These are phyloP conservation scores for Phaeosphaeriaceae sp. DNA, from an alignment of 2,329 filamentous ascomycete genomes.

Conservation along the genomic window DNA sequence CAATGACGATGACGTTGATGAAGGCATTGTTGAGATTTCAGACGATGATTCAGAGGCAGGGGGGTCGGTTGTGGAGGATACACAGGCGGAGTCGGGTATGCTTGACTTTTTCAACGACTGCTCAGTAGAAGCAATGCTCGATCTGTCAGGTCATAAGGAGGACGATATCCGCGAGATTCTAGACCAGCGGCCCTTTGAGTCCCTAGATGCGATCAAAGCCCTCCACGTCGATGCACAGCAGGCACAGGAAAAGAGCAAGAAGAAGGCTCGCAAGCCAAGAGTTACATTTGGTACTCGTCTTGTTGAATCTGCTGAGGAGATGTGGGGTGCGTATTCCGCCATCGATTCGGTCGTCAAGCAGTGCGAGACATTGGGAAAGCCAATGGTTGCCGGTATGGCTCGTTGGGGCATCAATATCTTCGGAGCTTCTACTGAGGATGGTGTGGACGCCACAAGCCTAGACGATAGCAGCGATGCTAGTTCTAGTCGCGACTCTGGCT, in stretches of 20 bases:
- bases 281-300: constrained; percentile 69
- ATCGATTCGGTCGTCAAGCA: constrained; percentile 81
- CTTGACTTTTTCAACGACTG: constrained; percentile 85
- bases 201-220: constrained; percentile 68
- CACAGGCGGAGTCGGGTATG: constrained; percentile 61
- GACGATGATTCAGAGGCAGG: constrained; percentile 55
- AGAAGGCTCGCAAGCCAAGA: constrained; percentile 48
- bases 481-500: constrained; percentile 67
- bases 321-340: constrained; percentile 79
- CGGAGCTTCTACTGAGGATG: constrained; percentile 64
- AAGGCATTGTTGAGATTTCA: constrained; percentile 44
- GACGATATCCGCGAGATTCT: constrained; percentile 73
- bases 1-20: constrained; percentile 37
- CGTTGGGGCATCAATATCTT: constrained; percentile 72
- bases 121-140: constrained; percentile 75
- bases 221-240: constrained; percentile 57
- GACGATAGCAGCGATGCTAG: constrained; percentile 49
- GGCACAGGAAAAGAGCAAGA: constrained; percentile 38
- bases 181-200: constrained; percentile 74
- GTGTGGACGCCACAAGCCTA: constrained; percentile 66
- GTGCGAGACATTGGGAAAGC: constrained; percentile 75
- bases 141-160: constrained; percentile 78
- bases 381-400: constrained; percentile 68
- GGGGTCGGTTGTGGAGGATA: constrained; percentile 26
- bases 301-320: constrained; percentile 71